Conservation (phyloP, 1,284 basidiomycete genomes). For the Tilletia caries region DNA sequence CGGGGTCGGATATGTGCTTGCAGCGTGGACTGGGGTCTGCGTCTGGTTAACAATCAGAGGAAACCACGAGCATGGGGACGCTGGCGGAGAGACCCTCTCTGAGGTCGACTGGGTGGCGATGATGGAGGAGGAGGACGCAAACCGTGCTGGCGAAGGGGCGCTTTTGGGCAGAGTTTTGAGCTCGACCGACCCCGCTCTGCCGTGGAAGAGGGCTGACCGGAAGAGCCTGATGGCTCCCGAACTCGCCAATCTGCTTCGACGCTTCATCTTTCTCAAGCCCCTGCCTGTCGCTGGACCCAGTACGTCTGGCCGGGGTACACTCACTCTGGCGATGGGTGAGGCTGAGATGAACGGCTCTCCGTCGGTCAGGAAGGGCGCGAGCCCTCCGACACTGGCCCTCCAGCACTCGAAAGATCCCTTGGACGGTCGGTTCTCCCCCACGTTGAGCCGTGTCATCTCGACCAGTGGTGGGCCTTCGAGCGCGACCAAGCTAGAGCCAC, state of each 20-base stretch:
- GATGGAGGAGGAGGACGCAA: slow-evolving; percentile 20
- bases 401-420: neutral
- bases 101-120: slow-evolving; percentile 19
- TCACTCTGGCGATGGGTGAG: too few relatives aligned
- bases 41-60: slow-evolving; percentile 41
- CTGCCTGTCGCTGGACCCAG: neutral
- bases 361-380: too few relatives aligned
- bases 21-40: slow-evolving; percentile 40
- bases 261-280: neutral
- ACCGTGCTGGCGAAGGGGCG: slow-evolving; percentile 17
- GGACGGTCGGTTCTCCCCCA: neutral
- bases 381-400: too few relatives aligned
- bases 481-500: neutral
- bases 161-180: too few relatives aligned
- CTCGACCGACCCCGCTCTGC: slow-evolving; percentile 15
- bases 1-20: slow-evolving; percentile 37
- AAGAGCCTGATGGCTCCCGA: slow-evolving; percentile 35
- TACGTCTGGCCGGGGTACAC: too few relatives aligned
- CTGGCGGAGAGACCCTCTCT: slow-evolving; percentile 27
- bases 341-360: neutral
- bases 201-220: neutral
- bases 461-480: neutral
- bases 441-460: neutral
- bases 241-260: slow-evolving; percentile 25
- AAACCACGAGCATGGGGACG: slow-evolving; percentile 36